Conservation (phyloP, 2,329 filamentous ascomycete species). For the Stenocarpella maydis region DNA sequence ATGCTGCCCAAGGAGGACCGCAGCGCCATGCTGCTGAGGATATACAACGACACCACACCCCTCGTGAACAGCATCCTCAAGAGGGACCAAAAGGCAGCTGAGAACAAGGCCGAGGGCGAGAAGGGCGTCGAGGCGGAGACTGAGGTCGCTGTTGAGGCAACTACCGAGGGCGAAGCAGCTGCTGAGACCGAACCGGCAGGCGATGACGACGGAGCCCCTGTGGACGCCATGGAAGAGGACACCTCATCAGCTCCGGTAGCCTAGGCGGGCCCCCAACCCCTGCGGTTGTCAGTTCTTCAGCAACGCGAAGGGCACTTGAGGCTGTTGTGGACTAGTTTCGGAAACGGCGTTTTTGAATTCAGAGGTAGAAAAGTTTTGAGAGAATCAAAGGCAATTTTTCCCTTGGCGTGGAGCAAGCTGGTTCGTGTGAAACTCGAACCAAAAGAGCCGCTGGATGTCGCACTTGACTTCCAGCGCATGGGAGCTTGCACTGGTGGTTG, state of each 20-base stretch:
- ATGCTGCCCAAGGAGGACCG: slow-evolving; percentile 99
- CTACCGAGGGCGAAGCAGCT: background rate
- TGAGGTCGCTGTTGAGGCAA: background rate
- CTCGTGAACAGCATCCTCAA: slow-evolving; percentile 75
- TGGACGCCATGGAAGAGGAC: slow-evolving; percentile 23
- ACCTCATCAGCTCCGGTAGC: slow-evolving; percentile 6
- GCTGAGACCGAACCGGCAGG: slow-evolving; percentile 10
- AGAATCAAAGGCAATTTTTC: background rate
- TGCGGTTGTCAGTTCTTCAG: background rate
- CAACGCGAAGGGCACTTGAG: background rate
- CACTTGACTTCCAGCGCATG: background rate
- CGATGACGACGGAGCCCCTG: background rate
- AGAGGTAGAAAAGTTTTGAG: slow-evolving; percentile 16
- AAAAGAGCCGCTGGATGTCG: slow-evolving; percentile 9
- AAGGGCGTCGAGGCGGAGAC: slow-evolving; percentile 27
- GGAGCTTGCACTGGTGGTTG: slow-evolving; percentile 16
- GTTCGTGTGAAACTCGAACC: slow-evolving; percentile 31
- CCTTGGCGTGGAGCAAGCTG: background rate
- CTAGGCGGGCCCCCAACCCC: background rate
- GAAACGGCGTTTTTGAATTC: background rate
- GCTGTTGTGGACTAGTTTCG: background rate
- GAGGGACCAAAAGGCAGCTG: slow-evolving; percentile 55
- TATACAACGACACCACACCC: slow-evolving; percentile 90
- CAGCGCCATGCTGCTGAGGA: slow-evolving; percentile 85
- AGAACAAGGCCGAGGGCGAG: slow-evolving; percentile 47